Evolutionary conservation across 1,139 yeast species (phyloP).

Genomic region (Wickerhamomyces sp.): DNA sequence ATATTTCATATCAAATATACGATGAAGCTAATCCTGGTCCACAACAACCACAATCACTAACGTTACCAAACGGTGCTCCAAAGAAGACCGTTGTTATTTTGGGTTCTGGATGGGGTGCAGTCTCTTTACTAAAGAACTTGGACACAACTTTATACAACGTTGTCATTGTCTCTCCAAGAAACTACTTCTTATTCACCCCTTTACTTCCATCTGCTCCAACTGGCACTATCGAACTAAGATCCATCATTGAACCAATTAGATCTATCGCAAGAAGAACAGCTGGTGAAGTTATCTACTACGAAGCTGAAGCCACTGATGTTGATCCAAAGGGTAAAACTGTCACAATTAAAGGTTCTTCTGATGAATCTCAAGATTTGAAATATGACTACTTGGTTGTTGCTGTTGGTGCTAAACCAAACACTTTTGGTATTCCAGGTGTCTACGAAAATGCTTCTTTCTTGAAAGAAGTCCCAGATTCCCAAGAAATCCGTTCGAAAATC

Average conservation of each 20-base stretch:
- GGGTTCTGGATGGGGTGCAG: slow-evolving; percentile 96
- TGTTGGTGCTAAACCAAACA: slow-evolving; percentile 81
- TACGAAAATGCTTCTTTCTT: slow-evolving; percentile 76
- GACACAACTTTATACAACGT: slow-evolving; percentile 89
- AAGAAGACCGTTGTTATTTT: slow-evolving; percentile 71
- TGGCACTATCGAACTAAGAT: slow-evolving; percentile 89
- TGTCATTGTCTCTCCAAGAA: slow-evolving; percentile 87
- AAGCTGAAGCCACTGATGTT: slow-evolving; percentile 86
- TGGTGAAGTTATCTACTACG: slow-evolving; percentile 82
- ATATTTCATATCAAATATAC: slow-evolving; percentile 49
- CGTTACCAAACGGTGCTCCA: slow-evolving; percentile 59
- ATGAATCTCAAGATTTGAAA: slow-evolving; percentile 18
- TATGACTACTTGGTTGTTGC: slow-evolving; percentile 80
- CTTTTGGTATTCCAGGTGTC: slow-evolving; percentile 79
- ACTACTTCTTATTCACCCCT: slow-evolving; percentile 92
- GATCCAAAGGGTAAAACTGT: slow-evolving; percentile 69
- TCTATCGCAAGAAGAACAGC: slow-evolving; percentile 70
- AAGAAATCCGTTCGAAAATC: slow-evolving; percentile 67
- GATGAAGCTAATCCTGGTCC: slow-evolving; percentile 53
- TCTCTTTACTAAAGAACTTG: slow-evolving; percentile 75
- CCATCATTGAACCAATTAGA: slow-evolving; percentile 85
- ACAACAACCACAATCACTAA: slow-evolving; percentile 53
- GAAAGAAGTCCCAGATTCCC: slow-evolving; percentile 82
- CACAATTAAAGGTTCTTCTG: slow-evolving; percentile 32
- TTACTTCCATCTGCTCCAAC: slow-evolving; percentile 91